Percentiles rank a stretch among this genome's conserved stretches.
Evolutionary conservation across 768 basidiomycete species (phyloP).

Genomic region (Tulasnella sp.): DNA sequence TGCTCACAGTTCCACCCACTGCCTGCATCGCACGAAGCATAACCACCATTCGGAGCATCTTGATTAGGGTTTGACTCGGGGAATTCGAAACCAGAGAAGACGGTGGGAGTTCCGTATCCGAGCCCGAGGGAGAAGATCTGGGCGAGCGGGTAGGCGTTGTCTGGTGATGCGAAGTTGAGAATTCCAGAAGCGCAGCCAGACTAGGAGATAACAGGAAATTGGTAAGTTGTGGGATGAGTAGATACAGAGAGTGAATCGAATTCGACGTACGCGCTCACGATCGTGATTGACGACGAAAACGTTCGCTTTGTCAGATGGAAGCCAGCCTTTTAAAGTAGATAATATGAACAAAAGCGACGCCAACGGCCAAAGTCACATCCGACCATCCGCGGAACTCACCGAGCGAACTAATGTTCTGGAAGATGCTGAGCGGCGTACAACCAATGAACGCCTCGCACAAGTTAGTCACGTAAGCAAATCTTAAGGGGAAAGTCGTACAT

Average conservation of each 20-base stretch:
- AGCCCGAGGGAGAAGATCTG: constrained; percentile 24
- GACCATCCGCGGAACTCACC: constrained; percentile 42
- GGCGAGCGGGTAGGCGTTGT: not conserved
- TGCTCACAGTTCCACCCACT: constrained; percentile 21
- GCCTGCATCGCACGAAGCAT: constrained; percentile 12
- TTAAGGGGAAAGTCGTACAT: no score
- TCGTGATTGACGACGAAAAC: constrained; percentile 38
- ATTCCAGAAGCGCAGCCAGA: not conserved
- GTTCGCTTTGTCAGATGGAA: constrained; percentile 42
- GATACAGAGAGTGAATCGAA: no score
- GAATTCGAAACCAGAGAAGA: constrained; percentile 47
- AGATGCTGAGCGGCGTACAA: constrained; percentile 23
- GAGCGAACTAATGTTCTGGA: constrained; percentile 34
- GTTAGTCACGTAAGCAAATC: constrained; percentile 29
- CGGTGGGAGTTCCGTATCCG: constrained; percentile 52
- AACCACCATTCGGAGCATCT: constrained; percentile 51
- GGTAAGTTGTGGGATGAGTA: no score
- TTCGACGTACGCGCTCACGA: constrained; percentile 3
- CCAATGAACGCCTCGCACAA: constrained; percentile 42
- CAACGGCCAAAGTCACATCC: constrained; percentile 31
- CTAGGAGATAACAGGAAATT: no score
- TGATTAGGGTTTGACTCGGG: constrained; percentile 29
- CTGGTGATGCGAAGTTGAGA: not conserved
- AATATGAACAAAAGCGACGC: not conserved
- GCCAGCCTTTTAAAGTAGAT: constrained; percentile 38